phyloP scores from a whole-genome alignment of 2,329 filamentous ascomycete species.

The Colletotrichum sp. region DNA sequence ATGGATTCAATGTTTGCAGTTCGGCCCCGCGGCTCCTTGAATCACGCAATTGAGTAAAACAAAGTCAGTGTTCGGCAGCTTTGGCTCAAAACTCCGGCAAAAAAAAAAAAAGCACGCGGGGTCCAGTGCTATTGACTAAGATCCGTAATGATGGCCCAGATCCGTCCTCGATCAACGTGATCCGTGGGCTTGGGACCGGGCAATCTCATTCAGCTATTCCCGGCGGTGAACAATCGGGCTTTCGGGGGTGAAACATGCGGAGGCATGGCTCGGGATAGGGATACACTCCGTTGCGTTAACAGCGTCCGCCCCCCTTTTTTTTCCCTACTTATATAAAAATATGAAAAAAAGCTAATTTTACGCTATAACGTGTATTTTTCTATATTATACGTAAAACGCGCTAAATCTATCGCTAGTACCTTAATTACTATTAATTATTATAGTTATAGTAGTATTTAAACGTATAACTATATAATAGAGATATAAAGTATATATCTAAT shows the following conservation, averaged over 20 bases:
- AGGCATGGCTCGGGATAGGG: not conserved
- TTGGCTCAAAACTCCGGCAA: not conserved
- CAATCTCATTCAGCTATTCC: not conserved
- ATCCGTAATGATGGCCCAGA: not conserved
- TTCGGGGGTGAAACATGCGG: not conserved
- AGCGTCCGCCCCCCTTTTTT: no score
- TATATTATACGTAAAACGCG: no score
- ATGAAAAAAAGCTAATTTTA: no score
- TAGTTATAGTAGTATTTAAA: no score
- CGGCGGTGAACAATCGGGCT: not conserved
- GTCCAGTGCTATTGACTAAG: not conserved
- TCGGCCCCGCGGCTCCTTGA: not conserved
- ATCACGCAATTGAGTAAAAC: not conserved
- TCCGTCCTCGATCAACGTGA: not conserved
- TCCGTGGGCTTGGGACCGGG: not conserved
- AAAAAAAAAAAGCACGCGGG: not conserved
- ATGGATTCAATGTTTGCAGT: not conserved
- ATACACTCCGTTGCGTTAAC: no score
- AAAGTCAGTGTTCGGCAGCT: not conserved
- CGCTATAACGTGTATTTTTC: no score
- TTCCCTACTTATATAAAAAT: no score
- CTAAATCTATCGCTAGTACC: no score
- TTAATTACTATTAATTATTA: no score
- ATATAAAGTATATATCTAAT: no score
- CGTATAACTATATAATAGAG: no score